Evolutionary conservation across 2,329 filamentous ascomycete genomes (phyloP).

Genomic region (Emmonsiellopsis sp.): DNA sequence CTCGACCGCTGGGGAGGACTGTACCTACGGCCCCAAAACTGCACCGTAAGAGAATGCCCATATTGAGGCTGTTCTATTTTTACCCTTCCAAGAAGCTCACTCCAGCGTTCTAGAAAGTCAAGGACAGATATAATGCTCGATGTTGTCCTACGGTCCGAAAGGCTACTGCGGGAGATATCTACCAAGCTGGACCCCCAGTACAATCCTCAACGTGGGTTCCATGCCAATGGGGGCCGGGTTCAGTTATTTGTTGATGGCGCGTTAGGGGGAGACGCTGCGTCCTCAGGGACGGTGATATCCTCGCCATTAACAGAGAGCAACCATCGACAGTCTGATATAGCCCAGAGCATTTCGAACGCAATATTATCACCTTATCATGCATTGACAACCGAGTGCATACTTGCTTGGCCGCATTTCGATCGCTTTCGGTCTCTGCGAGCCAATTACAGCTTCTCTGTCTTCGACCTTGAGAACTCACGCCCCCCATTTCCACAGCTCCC

Average conservation of each 20-base stretch:
- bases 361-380: constrained; percentile 44
- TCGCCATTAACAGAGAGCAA: constrained; percentile 11
- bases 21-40: constrained; percentile 21
- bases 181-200: too few relatives aligned
- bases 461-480: constrained; percentile 40
- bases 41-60: constrained; percentile 14
- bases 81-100: constrained; percentile 18
- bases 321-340: constrained; percentile 14
- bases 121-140: constrained; percentile 47
- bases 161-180: constrained; percentile 31
- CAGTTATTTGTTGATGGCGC: background rate
- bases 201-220: constrained; percentile 21
- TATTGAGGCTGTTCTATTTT: background rate
- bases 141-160: constrained; percentile 42
- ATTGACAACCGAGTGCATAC: constrained; percentile 42
- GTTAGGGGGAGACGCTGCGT: background rate
- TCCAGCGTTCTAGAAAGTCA: constrained; percentile 29
- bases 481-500: constrained; percentile 21
- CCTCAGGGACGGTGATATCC: constrained; percentile 4
- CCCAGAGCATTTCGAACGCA: constrained; percentile 35
- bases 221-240: constrained; percentile 20
- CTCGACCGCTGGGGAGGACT: constrained; percentile 15
- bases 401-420: constrained; percentile 45
- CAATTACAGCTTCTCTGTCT: constrained; percentile 38
- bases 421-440: constrained; percentile 35